Percentiles rank a stretch among this genome's conserved stretches.
Evolutionary conservation across 352 stramenopile species (phyloP).

Genomic region (Globisporangium irregulare): DNA sequence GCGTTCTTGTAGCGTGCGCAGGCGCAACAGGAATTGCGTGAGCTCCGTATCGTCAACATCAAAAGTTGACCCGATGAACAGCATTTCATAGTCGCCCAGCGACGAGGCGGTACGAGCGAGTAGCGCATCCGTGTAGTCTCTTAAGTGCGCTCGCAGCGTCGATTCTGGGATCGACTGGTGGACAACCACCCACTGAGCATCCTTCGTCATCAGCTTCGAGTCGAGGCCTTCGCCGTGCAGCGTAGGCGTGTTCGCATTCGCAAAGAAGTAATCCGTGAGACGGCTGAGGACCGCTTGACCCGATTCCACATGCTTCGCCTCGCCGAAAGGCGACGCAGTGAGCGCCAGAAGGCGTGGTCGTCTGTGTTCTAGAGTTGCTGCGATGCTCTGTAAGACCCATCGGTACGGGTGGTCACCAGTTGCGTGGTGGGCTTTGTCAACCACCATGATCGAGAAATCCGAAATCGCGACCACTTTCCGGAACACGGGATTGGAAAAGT

Average conservation of each 20-base stretch:
- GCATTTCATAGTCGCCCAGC: conserved; percentile 29
- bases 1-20: conserved; percentile 25
- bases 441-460: conserved; percentile 71
- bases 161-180: conserved; percentile 31
- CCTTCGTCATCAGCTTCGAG: conserved; percentile 46
- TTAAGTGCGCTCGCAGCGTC: conserved; percentile 39
- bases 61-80: conserved; percentile 43
- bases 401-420: conserved; percentile 63
- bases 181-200: conserved; percentile 58
- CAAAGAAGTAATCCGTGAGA: conserved; percentile 44
- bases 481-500: conserved; percentile 62
- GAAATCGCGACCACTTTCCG: conserved; percentile 31
- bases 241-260: conserved; percentile 59
- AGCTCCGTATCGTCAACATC: conserved; percentile 51
- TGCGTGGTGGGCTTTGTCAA: conserved; percentile 80
- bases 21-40: conserved; percentile 46
- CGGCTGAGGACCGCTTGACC: conserved; percentile 37
- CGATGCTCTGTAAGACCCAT: conserved; percentile 45
- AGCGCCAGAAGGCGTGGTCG: conserved; percentile 60
- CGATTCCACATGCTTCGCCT: conserved; percentile 34
- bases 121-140: conserved; percentile 44
- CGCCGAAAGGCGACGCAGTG: conserved; percentile 72
- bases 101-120: conserved; percentile 26
- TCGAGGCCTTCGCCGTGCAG: conserved; percentile 46
- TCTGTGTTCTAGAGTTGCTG: conserved; percentile 18